Conservation (phyloP, 495 filamentous ascomycete species). For the Aspergillus carlsbadensis region DNA sequence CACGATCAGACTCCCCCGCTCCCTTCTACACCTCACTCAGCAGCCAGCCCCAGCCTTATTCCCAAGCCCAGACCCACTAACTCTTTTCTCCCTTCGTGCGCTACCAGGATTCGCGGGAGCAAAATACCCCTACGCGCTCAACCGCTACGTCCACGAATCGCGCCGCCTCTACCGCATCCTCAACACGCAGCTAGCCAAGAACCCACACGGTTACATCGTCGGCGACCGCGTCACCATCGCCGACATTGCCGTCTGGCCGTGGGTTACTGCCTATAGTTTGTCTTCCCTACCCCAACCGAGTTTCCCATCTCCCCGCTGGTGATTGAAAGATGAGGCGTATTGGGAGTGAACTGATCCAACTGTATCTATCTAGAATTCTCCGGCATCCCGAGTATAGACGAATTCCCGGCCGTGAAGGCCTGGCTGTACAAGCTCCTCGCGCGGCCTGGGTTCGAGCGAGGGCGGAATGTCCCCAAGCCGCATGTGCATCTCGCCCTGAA, state of each 20-base stretch:
- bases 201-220: not conserved
- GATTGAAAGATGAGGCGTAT: too few species aligned
- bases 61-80: too few species aligned
- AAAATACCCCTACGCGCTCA: not conserved
- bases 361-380: not conserved
- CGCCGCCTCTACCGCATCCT: conserved; percentile 3
- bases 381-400: not conserved
- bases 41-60: too few species aligned
- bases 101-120: conserved; percentile 3
- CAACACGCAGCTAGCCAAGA: not conserved
- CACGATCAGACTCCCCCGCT: too few species aligned
- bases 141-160: not conserved
- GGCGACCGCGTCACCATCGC: conserved; percentile 3
- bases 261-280: conserved; percentile 2
- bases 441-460: not conserved
- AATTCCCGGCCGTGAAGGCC: not conserved
- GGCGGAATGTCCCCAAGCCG: not conserved
- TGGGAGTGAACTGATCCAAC: not conserved
- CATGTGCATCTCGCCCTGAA: conserved; percentile 1
- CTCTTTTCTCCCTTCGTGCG: too few species aligned
- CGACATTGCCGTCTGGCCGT: not conserved
- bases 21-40: too few species aligned
- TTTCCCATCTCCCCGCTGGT: too few species aligned
- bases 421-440: not conserved
- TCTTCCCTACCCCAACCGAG: not conserved